A percentile compares a stretch with the other conserved stretches of the same genome.
Conservation (phyloP, 2,329 filamentous ascomycete species). For the Byssochlamys sp. region DNA sequence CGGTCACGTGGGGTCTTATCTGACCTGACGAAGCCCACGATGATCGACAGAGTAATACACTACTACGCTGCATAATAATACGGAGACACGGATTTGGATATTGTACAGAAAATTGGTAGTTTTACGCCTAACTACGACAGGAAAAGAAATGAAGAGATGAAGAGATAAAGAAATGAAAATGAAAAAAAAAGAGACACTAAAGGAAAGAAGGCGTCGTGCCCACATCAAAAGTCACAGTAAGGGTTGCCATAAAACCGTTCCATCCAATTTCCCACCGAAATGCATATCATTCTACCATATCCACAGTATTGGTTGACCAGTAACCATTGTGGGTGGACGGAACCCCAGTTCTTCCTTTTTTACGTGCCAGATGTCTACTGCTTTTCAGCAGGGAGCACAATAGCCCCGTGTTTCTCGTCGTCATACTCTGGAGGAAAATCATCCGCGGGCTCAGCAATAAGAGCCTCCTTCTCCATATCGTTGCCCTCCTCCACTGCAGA, state of each 20-base stretch:
- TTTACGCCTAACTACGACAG: not conserved
- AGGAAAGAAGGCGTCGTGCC: conserved; percentile 5
- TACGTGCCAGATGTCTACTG: conserved; percentile 14
- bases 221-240: conserved; percentile 5
- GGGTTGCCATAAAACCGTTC: conserved; percentile 2
- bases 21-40: not conserved
- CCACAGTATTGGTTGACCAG: not conserved
- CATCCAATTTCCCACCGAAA: not conserved
- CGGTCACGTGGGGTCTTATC: not conserved
- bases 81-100: not conserved
- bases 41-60: not conserved
- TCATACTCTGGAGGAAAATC: conserved; percentile 29
- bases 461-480: conserved; percentile 34
- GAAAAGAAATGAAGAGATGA: not conserved
- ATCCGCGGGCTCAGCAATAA: conserved; percentile 25
- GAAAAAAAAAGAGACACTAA: not conserved
- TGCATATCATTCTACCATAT: not conserved
- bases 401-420: conserved; percentile 21
- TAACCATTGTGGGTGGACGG: not conserved
- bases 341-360: not conserved
- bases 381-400: conserved; percentile 19
- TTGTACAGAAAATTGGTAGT: not conserved
- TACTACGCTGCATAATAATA: not conserved
- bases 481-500: conserved; percentile 26
- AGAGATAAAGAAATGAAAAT: not conserved